phyloP scores from a whole-genome alignment of 148 eudicot species.

The Rhododendron vialii region DNA sequence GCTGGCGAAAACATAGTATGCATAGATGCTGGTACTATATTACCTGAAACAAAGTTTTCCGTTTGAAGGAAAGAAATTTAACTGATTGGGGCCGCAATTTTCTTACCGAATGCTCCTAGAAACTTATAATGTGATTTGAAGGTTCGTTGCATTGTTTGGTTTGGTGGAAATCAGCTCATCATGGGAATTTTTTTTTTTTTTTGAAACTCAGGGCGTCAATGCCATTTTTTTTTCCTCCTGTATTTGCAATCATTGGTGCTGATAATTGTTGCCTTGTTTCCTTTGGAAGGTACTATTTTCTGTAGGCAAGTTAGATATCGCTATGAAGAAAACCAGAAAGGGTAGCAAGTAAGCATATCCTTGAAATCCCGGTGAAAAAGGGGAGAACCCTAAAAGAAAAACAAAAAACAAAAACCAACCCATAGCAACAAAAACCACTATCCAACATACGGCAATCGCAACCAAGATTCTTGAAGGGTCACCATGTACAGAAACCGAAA shows the following conservation, averaged over 20 bases:
- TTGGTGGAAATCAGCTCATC: not conserved
- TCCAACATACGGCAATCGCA: not conserved
- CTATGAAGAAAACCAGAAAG: not conserved
- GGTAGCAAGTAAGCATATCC: too few species aligned
- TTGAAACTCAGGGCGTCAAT: not conserved
- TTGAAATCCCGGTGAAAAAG: too few species aligned
- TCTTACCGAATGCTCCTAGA: not conserved
- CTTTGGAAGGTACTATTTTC: not conserved
- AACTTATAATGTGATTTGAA: not conserved
- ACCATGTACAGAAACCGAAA: too few species aligned
- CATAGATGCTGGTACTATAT: not conserved
- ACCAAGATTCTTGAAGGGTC: not conserved
- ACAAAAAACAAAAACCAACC: too few species aligned
- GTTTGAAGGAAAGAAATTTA: not conserved
- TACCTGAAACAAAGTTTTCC: not conserved
- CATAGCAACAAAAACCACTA: not conserved
- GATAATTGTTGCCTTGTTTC: not conserved
- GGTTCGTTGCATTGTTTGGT: not conserved
- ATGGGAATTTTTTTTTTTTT: not conserved
- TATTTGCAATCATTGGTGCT: not conserved
- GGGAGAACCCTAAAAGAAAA: too few species aligned
- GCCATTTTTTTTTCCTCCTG: not conserved
- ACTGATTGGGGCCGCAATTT: not conserved
- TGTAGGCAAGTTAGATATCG: not conserved
- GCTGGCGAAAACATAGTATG: too few species aligned